Evolutionary conservation across 75 land plant species (phyloP).

Genomic region (Chamaecyparis obtusa): DNA sequence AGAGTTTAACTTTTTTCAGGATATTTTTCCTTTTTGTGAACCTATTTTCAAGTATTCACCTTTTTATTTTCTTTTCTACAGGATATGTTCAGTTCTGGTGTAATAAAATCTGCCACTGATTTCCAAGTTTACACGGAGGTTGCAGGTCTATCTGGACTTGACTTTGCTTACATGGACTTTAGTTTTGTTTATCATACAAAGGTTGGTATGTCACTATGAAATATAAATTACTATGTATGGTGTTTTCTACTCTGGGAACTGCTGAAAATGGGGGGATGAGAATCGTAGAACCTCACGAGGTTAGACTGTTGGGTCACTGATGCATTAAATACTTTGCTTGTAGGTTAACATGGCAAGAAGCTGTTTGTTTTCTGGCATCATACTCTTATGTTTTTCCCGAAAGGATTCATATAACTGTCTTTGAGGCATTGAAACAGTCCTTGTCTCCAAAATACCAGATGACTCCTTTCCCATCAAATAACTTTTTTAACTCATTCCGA

Average conservation of each 20-base stretch:
- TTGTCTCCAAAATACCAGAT: not conserved
- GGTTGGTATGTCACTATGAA: conserved; percentile 30
- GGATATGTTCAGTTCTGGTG: conserved; percentile 89
- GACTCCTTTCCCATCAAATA: not conserved
- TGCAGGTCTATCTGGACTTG: conserved; percentile 92
- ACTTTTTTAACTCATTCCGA: not conserved
- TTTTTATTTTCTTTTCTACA: conserved; percentile 25
- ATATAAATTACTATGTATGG: not conserved
- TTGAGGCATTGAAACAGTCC: not conserved
- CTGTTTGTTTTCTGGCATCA: not conserved
- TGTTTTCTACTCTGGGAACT: not conserved
- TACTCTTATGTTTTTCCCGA: not conserved
- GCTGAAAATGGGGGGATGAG: not conserved
- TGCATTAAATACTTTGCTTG: not conserved
- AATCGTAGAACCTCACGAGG: not conserved
- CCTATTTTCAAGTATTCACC: not conserved
- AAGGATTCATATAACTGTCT: not conserved
- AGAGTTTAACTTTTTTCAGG: not conserved
- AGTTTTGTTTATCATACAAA: conserved; percentile 93
- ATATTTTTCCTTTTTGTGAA: not conserved
- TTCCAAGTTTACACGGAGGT: conserved; percentile 88
- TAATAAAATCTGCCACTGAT: conserved; percentile 91
- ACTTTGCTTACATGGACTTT: conserved; percentile 85
- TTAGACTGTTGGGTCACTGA: not conserved
- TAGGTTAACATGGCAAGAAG: not conserved